These are phyloP conservation scores for Pichia kudriavzevii DNA, from an alignment of 1,139 yeast species.

Conservation along the genomic window DNA sequence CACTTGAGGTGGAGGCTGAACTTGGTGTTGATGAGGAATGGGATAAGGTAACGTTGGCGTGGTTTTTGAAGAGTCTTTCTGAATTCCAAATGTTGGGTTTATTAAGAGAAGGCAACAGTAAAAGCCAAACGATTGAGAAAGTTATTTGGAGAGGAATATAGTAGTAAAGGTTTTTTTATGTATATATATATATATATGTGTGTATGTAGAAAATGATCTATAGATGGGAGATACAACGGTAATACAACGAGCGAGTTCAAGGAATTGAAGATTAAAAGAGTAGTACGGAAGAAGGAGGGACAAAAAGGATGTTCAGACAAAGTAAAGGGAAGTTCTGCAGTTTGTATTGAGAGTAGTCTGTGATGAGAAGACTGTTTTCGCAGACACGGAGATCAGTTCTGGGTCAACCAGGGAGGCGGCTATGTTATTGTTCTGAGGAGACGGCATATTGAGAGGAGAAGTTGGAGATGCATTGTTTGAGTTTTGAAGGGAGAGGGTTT, in stretches of 20 bases:
- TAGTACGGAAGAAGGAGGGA: neutral
- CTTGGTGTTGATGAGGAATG: conserved; percentile 32
- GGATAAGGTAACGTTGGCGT: conserved; percentile 44
- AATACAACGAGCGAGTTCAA: neutral
- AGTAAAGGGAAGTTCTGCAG: conserved; percentile 24
- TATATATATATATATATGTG: too few relatives aligned
- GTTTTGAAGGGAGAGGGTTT: too few relatives aligned
- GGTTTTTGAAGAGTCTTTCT: conserved; percentile 52
- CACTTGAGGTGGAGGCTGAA: conserved; percentile 19
- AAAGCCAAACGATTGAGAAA: conserved; percentile 49
- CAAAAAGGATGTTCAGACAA: too few relatives aligned
- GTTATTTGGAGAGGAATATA: conserved; percentile 52
- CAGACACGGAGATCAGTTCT: conserved; percentile 6
- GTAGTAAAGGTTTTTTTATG: conserved; percentile 3
- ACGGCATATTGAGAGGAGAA: too few relatives aligned
- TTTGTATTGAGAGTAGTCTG: conserved; percentile 5
- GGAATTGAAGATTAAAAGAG: conserved; percentile 1
- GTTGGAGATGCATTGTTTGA: too few relatives aligned
- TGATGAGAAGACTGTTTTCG: conserved; percentile 7
- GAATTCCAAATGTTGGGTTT: conserved; percentile 51
- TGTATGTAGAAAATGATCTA: too few relatives aligned
- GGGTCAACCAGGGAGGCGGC: conserved; percentile 10
- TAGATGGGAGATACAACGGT: neutral
- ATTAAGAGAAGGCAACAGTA: conserved; percentile 40
- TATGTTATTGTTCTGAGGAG: too few relatives aligned